A percentile compares a stretch with the other conserved stretches of the same genome.
phyloP scores from a whole-genome alignment of 345 rosid species.

The Eucalyptus marginata region DNA sequence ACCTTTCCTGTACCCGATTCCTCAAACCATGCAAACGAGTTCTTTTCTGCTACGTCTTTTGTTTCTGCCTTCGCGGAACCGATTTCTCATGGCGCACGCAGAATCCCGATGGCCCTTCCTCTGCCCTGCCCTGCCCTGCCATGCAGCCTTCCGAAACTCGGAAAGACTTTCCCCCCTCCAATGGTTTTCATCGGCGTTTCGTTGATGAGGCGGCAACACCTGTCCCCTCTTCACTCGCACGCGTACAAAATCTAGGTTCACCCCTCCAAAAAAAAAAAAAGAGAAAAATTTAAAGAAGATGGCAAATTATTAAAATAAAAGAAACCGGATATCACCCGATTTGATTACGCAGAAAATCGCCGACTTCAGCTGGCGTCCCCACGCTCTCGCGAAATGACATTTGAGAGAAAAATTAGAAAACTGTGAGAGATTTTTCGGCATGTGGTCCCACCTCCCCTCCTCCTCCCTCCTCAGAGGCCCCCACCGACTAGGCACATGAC shows the following conservation, averaged over 20 bases:
- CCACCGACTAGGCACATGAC: neutral
- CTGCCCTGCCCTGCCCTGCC: neutral
- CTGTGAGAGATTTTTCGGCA: too few relatives aligned
- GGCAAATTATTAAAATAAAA: too few relatives aligned
- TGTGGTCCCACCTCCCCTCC: neutral
- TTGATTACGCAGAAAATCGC: neutral
- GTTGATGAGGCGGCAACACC: fast-evolving
- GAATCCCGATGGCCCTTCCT: neutral
- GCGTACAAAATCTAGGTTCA: neutral
- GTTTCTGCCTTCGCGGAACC: neutral
- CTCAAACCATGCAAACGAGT: neutral
- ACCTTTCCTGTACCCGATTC: neutral
- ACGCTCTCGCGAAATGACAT: neutral
- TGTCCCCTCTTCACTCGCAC: neutral
- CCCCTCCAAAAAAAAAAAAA: neutral
- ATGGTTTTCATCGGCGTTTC: neutral
- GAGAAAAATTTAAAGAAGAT: too few relatives aligned
- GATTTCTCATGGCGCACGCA: neutral
- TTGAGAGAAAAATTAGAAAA: too few relatives aligned
- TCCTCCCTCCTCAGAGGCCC: neutral
- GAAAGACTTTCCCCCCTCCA: neutral
- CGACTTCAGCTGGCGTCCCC: neutral
- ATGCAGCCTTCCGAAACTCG: neutral
- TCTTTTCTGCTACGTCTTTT: neutral
- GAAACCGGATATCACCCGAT: fast-evolving